A percentile compares a stretch with the other conserved stretches of the same genome.
These are phyloP conservation scores for Fragaria iinumae DNA, from an alignment of 306 rosid species.

Conservation along the genomic window DNA sequence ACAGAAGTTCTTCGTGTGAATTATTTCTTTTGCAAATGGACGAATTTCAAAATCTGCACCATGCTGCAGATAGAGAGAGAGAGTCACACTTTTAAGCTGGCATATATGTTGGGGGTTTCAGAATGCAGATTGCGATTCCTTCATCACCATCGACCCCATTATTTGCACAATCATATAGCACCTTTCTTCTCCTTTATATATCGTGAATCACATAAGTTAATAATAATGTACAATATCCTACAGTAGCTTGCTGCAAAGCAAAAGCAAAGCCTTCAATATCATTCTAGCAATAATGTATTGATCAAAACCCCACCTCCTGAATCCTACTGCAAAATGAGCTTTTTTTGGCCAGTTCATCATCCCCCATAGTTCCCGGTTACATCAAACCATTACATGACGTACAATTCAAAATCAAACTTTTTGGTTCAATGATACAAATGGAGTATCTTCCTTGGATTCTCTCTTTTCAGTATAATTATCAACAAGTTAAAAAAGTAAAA, in stretches of 20 bases:
- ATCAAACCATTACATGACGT: neutral
- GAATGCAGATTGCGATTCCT: conserved; percentile 19
- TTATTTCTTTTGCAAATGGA: neutral
- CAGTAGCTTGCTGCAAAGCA: conserved; percentile 17
- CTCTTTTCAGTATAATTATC: conserved; percentile 3
- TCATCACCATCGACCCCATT: neutral
- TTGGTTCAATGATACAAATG: conserved; percentile 2
- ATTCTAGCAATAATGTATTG: conserved; percentile 10
- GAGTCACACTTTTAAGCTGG: conserved; percentile 34
- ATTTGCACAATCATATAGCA: conserved; percentile 21
- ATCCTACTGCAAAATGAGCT: neutral
- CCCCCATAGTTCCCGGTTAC: neutral
- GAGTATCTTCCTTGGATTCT: conserved; percentile 18
- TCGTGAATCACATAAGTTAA: neutral
- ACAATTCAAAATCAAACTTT: conserved; percentile 10
- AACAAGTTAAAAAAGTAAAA: neutral
- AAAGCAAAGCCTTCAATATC: conserved; percentile 16
- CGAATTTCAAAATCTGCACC: neutral
- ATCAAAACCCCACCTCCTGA: conserved; percentile 16
- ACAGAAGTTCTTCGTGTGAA: neutral
- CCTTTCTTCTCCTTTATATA: neutral
- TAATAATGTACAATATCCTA: neutral
- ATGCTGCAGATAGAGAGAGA: neutral
- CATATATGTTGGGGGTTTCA: conserved; percentile 12
- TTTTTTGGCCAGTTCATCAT: neutral